A percentile compares a stretch with the other conserved stretches of the same genome.
Conservation (phyloP, 2,329 filamentous ascomycete genomes). For the Cercospora zeae-maydis region DNA sequence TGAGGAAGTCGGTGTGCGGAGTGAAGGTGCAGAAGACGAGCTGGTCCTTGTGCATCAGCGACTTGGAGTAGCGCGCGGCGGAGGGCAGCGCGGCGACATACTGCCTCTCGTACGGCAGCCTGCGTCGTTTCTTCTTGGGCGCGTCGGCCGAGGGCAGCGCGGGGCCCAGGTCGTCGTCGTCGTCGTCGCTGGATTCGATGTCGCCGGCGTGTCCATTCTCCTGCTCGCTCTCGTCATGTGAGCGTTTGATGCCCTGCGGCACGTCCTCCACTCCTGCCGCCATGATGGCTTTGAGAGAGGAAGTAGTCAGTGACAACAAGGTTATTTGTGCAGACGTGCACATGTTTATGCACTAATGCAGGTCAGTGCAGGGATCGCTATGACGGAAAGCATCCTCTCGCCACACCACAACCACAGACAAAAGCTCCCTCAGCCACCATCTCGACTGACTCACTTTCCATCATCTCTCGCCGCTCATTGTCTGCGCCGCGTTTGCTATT, state of each 20-base stretch:
- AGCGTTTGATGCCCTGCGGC: conserved; percentile 31
- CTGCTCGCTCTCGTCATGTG: conserved; percentile 29
- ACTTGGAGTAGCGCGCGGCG: conserved; percentile 82
- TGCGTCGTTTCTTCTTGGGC: conserved; percentile 80
- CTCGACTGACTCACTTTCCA: conserved; percentile 8
- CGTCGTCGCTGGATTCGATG: conserved; percentile 48
- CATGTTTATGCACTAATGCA: background rate
- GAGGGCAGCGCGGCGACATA: conserved; percentile 86
- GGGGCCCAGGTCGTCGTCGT: conserved; percentile 76
- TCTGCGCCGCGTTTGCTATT: conserved; percentile 6
- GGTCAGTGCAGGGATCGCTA: background rate
- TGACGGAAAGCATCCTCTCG: background rate
- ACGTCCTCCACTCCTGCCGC: conserved; percentile 22
- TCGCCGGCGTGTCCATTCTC: conserved; percentile 10
- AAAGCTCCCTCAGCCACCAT: background rate
- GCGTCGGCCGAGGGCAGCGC: conserved; percentile 75
- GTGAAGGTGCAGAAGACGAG: conserved; percentile 84
- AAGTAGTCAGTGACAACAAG: background rate
- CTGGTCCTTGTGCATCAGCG: conserved; percentile 97
- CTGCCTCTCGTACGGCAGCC: conserved; percentile 89
- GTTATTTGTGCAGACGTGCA: background rate
- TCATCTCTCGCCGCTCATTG: conserved; percentile 8
- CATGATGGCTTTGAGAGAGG: background rate
- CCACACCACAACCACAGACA: background rate
- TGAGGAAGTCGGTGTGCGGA: conserved; percentile 87